phyloP scores from a whole-genome alignment of 2,329 filamentous ascomycete species.

The Byssochlamys sp. region DNA sequence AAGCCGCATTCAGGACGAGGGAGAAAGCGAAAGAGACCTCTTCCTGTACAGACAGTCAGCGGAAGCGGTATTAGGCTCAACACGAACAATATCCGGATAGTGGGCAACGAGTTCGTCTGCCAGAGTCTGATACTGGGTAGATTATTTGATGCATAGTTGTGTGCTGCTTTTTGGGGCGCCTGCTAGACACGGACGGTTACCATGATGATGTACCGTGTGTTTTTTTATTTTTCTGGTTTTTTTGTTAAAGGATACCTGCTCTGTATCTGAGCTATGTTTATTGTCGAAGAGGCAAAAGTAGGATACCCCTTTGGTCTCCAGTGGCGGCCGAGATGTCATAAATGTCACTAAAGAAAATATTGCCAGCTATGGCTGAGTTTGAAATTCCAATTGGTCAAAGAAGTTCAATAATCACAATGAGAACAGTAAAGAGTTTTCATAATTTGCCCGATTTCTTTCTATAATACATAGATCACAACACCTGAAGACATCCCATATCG shows the following conservation, averaged over 20 bases:
- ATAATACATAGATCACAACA: slow-evolving; percentile 24
- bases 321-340: not conserved
- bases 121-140: slow-evolving; percentile 85
- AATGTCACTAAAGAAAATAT: not conserved
- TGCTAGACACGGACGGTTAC: slow-evolving; percentile 2
- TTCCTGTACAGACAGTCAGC: slow-evolving; percentile 14
- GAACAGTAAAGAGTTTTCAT: slow-evolving; percentile 1
- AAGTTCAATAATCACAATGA: not conserved
- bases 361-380: not conserved
- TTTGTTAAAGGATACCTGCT: not conserved
- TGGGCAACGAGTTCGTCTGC: slow-evolving; percentile 78
- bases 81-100: slow-evolving; percentile 52
- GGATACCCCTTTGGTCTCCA: not conserved
- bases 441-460: slow-evolving; percentile 13
- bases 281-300: not conserved
- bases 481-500: slow-evolving; percentile 17
- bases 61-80: slow-evolving; percentile 25
- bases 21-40: slow-evolving; percentile 37
- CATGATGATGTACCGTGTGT: not conserved
- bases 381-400: slow-evolving; percentile 2
- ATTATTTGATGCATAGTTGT: slow-evolving; percentile 52
- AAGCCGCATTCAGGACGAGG: slow-evolving; percentile 21
- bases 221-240: not conserved
- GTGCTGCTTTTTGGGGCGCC: not conserved
- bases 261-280: not conserved